Evolutionary conservation across 2,329 filamentous ascomycete species (phyloP), one percentile per base, ranked within the genome.

Genomic region (Cucurbitaria berberidis): DNA sequence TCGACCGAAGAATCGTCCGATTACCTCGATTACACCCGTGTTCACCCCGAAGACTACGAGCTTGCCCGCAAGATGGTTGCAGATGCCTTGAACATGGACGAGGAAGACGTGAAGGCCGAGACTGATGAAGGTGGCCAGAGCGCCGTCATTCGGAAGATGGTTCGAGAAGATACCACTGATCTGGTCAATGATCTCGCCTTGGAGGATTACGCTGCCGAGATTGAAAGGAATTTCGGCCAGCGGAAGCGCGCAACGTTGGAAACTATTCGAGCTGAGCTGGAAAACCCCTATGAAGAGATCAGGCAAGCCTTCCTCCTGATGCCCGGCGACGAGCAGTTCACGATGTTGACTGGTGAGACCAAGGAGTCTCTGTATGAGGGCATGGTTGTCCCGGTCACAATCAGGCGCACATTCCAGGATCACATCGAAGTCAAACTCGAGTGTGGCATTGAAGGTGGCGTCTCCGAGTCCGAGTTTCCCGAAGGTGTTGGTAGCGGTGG

Each of bases 31-130:
- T 96, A 95, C 72, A 99, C 95, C 41, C 90, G 95, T 79, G 92
- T 99, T 16, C 95, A 99, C 69, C 95, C 95, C 1, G 95, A 99
- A 79, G 95, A 99, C 73, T 99, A 99, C 75, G 95, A 99, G 64
- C 88, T 99, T 57, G 95, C 92, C 43, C 90, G 93, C 64, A 99
- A 99, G 78, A 98, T 99, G 89, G 95, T 95, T 18, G 95, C 95
- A 3, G 95, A 99, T 80, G 95, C 95, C 15, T 81, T 99, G 42
- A 93, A 97, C 72, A 83, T 99, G 62, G 95, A 99, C 65, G 95
- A 99, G 77, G 95, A 99, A 78, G 95, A 99, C 68, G 91, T 99
- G 72, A 96, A 96, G 76, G 91, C 90, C 1, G 93, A 98, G 77
- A 89, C 89, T 5, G 91, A 96, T 61, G 91, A 97, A 69, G 91